phyloP scores from a whole-genome alignment of 164 flowering plant species.

The Sedum album region DNA sequence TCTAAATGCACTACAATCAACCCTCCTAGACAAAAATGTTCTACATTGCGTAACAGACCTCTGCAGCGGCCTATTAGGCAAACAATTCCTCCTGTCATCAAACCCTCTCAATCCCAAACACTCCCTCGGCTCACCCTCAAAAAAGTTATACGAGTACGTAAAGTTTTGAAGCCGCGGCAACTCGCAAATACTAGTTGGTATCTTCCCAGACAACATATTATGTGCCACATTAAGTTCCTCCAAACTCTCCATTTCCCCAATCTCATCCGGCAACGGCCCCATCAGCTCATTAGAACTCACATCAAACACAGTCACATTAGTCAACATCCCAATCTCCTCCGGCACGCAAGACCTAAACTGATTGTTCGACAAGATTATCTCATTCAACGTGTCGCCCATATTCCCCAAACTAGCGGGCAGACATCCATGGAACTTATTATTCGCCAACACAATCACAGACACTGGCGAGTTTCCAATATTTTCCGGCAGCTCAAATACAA shows the following conservation, averaged over 20 bases:
- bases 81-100: constrained; percentile 68
- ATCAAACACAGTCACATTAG: constrained; percentile 71
- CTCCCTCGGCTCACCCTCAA: constrained; percentile 65
- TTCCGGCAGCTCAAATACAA: constrained; percentile 57
- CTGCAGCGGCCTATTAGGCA: constrained; percentile 60
- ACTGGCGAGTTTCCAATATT: constrained; percentile 90
- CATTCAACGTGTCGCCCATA: constrained; percentile 59
- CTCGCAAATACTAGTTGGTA: constrained; percentile 62
- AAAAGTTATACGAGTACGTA: constrained; percentile 69
- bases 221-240: constrained; percentile 90
- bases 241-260: constrained; percentile 62
- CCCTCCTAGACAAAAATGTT: constrained; percentile 41
- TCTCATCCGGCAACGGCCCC: constrained; percentile 61
- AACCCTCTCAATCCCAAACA: constrained; percentile 43
- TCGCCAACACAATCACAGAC: constrained; percentile 79
- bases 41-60: constrained; percentile 51
- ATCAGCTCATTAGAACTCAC: constrained; percentile 60
- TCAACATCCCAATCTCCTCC: constrained; percentile 54
- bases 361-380: constrained; percentile 67
- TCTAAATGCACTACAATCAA: constrained; percentile 54
- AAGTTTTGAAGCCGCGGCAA: constrained; percentile 64
- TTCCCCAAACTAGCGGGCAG: constrained; percentile 73
- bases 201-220: constrained; percentile 57
- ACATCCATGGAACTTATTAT: constrained; percentile 75
- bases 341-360: constrained; percentile 72